Conservation (phyloP, 768 basidiomycete species). For the Ramaria sp. region DNA sequence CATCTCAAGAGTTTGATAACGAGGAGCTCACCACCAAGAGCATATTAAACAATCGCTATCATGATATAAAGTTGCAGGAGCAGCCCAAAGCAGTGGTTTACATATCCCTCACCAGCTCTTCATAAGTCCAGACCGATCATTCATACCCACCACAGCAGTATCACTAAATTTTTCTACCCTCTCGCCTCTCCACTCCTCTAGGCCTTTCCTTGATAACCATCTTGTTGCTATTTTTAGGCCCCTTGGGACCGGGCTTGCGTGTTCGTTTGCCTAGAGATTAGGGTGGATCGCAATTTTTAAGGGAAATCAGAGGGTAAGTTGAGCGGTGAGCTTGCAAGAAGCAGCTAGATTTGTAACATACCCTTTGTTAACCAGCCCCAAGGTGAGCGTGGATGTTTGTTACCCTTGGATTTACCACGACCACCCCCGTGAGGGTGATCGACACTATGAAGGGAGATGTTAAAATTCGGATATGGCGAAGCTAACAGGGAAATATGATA, state of each 20-base stretch:
- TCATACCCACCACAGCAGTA: not conserved
- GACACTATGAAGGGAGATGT: conserved; percentile 32
- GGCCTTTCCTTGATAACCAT: conserved; percentile 82
- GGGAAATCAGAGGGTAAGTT: not conserved
- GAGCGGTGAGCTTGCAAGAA: not conserved
- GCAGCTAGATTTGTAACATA: not conserved
- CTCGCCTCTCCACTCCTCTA: conserved; percentile 48
- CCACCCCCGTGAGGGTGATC: conserved; percentile 98
- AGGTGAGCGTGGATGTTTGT: conserved; percentile 86
- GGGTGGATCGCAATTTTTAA: not conserved
- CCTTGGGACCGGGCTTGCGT: conserved; percentile 84
- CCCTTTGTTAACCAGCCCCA: conserved; percentile 94
- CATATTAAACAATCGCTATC: no score
- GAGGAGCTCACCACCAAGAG: no score
- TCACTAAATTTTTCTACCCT: conserved; percentile 2
- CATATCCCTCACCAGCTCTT: no score
- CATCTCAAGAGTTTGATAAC: no score
- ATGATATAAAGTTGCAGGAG: no score
- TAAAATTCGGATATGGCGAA: not conserved
- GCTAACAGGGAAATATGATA: conserved; percentile 12
- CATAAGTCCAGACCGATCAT: not conserved
- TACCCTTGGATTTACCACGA: conserved; percentile 93
- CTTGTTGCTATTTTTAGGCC: conserved; percentile 84
- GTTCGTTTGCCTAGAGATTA: conserved; percentile 49
- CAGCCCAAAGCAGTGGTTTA: no score